A percentile compares a stretch with the other conserved stretches of the same genome.
Evolutionary conservation across 2,329 filamentous ascomycete species (phyloP).

Genomic region (Aspergillus sergii): DNA sequence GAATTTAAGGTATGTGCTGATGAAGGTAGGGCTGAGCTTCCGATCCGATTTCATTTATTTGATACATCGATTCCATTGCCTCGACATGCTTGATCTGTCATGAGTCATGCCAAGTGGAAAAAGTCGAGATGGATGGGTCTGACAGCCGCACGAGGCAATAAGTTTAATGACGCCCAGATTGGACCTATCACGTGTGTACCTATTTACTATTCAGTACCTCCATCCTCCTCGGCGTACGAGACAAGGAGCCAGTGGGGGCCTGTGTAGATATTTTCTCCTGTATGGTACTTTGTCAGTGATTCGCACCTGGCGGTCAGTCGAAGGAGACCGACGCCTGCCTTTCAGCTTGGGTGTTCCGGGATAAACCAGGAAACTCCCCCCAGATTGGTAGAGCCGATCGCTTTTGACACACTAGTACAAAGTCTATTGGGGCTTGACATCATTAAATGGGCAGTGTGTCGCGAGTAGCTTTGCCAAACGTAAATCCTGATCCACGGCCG

Average conservation of each 20-base stretch:
- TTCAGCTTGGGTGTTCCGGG: no score
- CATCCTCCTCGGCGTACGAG: no score
- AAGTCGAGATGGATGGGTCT: no score
- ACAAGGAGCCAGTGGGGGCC: no score
- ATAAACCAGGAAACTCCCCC: no score
- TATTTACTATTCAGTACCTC: no score
- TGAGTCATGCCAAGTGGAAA: background rate
- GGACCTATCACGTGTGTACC: no score
- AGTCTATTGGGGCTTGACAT: background rate
- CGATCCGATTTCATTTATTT: conserved; percentile 6
- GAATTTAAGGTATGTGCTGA: background rate
- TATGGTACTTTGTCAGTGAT: no score
- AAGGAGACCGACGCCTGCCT: no score
- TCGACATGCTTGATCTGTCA: background rate
- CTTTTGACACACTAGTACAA: background rate
- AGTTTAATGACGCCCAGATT: background rate
- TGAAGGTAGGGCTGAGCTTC: conserved; percentile 2
- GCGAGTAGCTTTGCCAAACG: background rate
- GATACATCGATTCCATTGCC: background rate
- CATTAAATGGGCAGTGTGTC: background rate
- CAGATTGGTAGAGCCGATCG: background rate
- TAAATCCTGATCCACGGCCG: background rate
- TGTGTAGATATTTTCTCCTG: no score
- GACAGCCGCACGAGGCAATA: background rate
- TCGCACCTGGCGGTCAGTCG: no score